Evolutionary conservation across 805 yeast species (phyloP).

Genomic region (Hanseniaspora lindneri): DNA sequence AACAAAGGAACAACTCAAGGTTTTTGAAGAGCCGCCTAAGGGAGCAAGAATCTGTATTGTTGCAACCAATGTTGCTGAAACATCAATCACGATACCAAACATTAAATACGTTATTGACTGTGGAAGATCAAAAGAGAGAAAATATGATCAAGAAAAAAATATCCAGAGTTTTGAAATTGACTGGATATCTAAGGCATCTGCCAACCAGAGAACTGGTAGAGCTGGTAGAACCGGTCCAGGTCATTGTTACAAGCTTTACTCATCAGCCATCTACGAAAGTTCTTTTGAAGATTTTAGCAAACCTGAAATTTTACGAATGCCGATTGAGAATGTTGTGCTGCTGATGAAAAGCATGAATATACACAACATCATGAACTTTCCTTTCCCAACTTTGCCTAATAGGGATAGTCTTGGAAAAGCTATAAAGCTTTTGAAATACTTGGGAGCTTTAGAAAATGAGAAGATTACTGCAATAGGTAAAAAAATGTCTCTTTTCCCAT

Average conservation of each 20-base stretch:
- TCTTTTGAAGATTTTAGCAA: constrained; percentile 70
- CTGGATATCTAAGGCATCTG: constrained; percentile 92
- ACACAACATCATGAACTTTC: constrained; percentile 78
- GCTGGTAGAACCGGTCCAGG: constrained; percentile 99
- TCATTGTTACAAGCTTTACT: constrained; percentile 81
- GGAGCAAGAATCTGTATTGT: constrained; percentile 83
- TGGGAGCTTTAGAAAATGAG: constrained; percentile 64
- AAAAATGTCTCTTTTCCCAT: constrained; percentile 81
- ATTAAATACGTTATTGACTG: constrained; percentile 89
- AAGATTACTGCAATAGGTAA: constrained; percentile 66
- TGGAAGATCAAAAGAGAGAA: constrained; percentile 86
- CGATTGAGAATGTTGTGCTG: constrained; percentile 88
- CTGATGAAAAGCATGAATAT: constrained; percentile 97
- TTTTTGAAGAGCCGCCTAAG: constrained; percentile 71
- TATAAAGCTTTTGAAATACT: constrained; percentile 48
- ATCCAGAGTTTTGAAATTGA: constrained; percentile 85
- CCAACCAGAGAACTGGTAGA: constrained; percentile 90
- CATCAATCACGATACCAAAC: constrained; percentile 92
- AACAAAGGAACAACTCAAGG: constrained; percentile 89
- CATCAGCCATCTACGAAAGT: constrained; percentile 86
- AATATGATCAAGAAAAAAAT: constrained; percentile 68
- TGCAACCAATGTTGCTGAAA: constrained; percentile 96
- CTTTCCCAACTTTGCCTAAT: constrained; percentile 91
- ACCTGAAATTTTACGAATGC: constrained; percentile 91
- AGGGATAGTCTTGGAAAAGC: constrained; percentile 49